These are phyloP conservation scores for Glonium stellatum DNA, from an alignment of 495 filamentous ascomycete species.

Conservation along the genomic window DNA sequence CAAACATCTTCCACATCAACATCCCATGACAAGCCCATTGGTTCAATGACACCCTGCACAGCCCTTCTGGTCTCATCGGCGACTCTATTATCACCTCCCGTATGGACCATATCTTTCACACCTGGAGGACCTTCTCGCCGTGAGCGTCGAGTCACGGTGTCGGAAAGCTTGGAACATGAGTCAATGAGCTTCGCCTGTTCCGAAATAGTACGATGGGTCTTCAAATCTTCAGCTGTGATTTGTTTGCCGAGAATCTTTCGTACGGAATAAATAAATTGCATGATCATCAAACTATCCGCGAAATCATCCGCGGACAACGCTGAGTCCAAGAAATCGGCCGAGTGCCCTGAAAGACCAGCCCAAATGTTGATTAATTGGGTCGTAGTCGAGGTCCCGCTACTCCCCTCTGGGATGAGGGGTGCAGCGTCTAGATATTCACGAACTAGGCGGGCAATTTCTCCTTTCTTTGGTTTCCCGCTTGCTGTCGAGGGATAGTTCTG, in stretches of 20 bases:
- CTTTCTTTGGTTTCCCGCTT: constrained; percentile 40
- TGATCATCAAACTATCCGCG: constrained; percentile 20
- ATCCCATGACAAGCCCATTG: constrained; percentile 14
- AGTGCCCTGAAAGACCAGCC: constrained; percentile 6
- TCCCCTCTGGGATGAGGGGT: background rate
- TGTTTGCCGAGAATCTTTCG: constrained; percentile 14
- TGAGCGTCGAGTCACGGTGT: background rate
- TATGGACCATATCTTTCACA: background rate
- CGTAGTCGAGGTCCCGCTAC: background rate
- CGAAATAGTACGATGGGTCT: constrained; percentile 7
- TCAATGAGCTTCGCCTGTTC: background rate
- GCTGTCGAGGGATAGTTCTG: constrained; percentile 36
- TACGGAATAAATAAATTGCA: constrained; percentile 16
- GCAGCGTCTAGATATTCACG: constrained; percentile 10
- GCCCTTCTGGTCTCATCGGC: background rate
- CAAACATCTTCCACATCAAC: constrained; percentile 20
- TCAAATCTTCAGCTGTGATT: constrained; percentile 16
- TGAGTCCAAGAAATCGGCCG: background rate
- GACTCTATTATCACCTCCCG: background rate
- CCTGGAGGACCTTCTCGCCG: background rate
- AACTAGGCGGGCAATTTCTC: constrained; percentile 10
- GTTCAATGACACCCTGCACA: constrained; percentile 1
- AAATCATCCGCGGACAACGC: constrained; percentile 3
- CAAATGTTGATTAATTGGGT: constrained; percentile 12
- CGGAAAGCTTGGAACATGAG: background rate